Base-by-base conservation (phyloP, 1,284 basidiomycete genomes). In the Schizopora paradoxa region DNA sequence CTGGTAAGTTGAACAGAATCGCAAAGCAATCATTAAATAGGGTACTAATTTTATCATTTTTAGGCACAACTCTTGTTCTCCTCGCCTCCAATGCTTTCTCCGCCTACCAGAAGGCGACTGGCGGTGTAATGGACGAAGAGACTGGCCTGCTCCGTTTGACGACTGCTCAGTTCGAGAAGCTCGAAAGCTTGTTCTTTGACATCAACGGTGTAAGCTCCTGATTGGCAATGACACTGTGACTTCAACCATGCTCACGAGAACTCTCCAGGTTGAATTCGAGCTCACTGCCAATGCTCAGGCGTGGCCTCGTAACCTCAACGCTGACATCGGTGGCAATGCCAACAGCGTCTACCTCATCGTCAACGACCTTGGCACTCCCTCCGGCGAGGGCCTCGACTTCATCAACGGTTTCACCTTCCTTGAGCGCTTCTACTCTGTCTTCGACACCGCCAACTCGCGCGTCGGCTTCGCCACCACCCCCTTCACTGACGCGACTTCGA, bases 381-480 rank as follows among this genome's bases (percentile, higher is more conserved):
- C 54, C 6, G 65, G 65, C 34, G 10, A 49, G 38, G 65, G 65
- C n/a, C 59, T 67, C 25, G 64, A 66, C 58, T 65, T 67, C 53
- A 66, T 68, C 60, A 64, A 50, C 55, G 77, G 78, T 5, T 72
- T 66, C 54, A 56, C 62, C 22, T 82, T 78, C 71, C 65, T 80
- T 43, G 58, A 60, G 51, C 53, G 58, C 25, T 61, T 61, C 56
- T 61, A 61, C 48, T 47, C 56, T 36, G 58, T 59, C 13, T 74
- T 68, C 58, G 60, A 61, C 54, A 59, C 58, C 22, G 47, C 54
- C 16, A 61, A 58, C 54, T 59, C 58, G 29, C 68, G 65, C 16
- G 66, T 82, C 49, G 79, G 79, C n/a, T 70, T 82, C 43, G 77
- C 79, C 7, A 72, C 65, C 31, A 80, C 78, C 2, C 51, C 64